Base-by-base conservation (phyloP, 1,139 yeast species). In the Debaryomycetaceae sp. region DNA sequence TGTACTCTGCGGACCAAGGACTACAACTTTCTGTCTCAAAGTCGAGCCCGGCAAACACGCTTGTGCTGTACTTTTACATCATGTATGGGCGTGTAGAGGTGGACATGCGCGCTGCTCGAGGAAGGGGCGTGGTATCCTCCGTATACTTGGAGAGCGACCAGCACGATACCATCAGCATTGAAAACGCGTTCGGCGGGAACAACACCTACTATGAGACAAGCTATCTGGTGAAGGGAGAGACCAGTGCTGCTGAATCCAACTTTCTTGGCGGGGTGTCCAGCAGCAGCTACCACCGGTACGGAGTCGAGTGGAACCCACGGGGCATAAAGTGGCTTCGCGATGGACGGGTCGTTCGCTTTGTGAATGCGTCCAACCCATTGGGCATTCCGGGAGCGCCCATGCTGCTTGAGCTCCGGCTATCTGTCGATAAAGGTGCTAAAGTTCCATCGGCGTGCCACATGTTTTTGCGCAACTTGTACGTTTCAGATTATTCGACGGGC, bases 1-100 rank as follows among this genome's bases (percentile, higher is more conserved):
- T 24, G n/a, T 6, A 38, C 4, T 55, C 43, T 28, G 34, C 41
- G 13, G 43, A 42, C 22, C 44, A 51, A 21, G 95, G 95, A 7
- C 55, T 77, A n/a, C 49, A 61, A 18, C 52, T 86, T 37, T 65
- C 76, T 2, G 54, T 86, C 32, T 57, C 66, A 3, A 59, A 77
- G 41, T 60, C 77, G 39, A 76, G 64, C 31, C 90, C 82, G 45
- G 77, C 80, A 45, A 95, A 95, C 13, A 68, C 87, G 3, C 52
- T 85, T 31, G 66, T 66, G 40, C 81, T 93, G 10, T 69, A 77
- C 37, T 83, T 81, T 47, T 82, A 82, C 52, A 71, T 85, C 38
- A 80, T 85, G 87, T 85, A 77, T 53, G 95, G 95, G 31, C 73
- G 73, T 40, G 73, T 83, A 14, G 92, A 82, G 48, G 86, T 77